Evolutionary conservation across 2,329 filamentous ascomycete species (phyloP), one percentile per base, ranked within the genome.

Genomic region (Clarireedia monteithiana): DNA sequence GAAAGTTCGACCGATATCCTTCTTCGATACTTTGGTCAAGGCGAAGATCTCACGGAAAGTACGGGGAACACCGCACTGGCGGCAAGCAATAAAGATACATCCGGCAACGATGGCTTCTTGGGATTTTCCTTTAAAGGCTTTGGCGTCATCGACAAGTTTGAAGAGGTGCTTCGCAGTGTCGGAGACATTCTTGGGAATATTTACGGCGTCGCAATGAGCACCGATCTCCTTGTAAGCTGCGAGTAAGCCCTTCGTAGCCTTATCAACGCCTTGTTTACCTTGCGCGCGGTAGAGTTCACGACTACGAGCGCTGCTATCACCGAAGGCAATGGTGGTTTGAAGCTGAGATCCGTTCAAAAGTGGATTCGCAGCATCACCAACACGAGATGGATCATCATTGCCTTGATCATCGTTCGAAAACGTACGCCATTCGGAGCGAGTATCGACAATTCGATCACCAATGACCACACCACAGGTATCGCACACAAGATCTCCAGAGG

Each of bases 371-470:
- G 88, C 89, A 65, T 97, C 94, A 76, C 94, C 94, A 62, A 99
- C 92, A 90, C 94, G 94, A 58, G 91, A 96, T 4, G 95, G 94
- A 64, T 99, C 94, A 66, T 97, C 95, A 68, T 89, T 91, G 67
- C 89, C 90, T 71, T 96, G 90, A 70, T 99, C 95, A 68, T 99
- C 94, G 70, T 97, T 97, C 69, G 91, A 91, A 74, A 99, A 99
- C 0, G 94, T 99, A 70, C 94, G 89, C 94, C 94, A 99, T 75
- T 99, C 94, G 48, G 91, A 96, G 60, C 95, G 88, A 59, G 89
- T 95, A 70, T 99, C 95, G 68, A 99, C 91, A 70, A 94, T 91
- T 63, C 90, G 87, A 67, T 92, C 88, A 58, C 88, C 88, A 30
- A 99, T 81, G 5, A 99, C 94, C 36, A 96, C 79, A 39, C 94